Base-by-base conservation (phyloP, 306 rosid species). In the Fragaria nilgerrensis region DNA sequence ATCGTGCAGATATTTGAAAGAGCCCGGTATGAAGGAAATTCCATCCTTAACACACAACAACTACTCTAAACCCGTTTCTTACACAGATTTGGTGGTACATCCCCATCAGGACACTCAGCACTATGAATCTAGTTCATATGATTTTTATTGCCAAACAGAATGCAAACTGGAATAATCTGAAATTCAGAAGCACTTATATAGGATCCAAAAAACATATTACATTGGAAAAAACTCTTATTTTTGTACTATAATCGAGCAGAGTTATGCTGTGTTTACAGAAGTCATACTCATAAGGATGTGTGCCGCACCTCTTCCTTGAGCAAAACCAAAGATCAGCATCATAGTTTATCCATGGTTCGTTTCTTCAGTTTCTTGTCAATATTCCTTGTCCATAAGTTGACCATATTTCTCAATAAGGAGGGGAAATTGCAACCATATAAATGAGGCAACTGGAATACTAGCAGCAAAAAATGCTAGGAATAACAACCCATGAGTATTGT, bases 381-480 rank as follows among this genome's bases (percentile, higher is more conserved):
- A 73, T 78, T 45, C 83, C 77, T 64, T 75, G 65, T 29, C 74
- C 52, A 32, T 80, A 88, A 20, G 87, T 72, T 0, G 87, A 84
- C 56, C 56, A 13, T 4, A 47, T 12, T 3, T 47, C 16, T 47
- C 50, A 23, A 64, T 41, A 76, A 84, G 72, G 0, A 84, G 82
- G 0, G 77, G 80, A 50, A 65, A 82, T n/a, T 80, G 79, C 20
- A 86, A 23, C 43, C n/a, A 13, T 5, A 72, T 34, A 82, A 78
- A 88, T 2, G 80, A 58, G 16, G 63, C 32, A 52, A 88, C 52
- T 2, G 87, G 92, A 44, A 82, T 1, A 49, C 70, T 36, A 0
- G 84, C 77, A 36, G 76, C 66, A 19, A n/a, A 16, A 16, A 1
- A 82, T 49, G 11, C 80, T 73, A 22, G 78, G 62, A 47, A 1